Conservation (phyloP, 2,329 filamentous ascomycete genomes). For the Arthroderma uncinatum region DNA sequence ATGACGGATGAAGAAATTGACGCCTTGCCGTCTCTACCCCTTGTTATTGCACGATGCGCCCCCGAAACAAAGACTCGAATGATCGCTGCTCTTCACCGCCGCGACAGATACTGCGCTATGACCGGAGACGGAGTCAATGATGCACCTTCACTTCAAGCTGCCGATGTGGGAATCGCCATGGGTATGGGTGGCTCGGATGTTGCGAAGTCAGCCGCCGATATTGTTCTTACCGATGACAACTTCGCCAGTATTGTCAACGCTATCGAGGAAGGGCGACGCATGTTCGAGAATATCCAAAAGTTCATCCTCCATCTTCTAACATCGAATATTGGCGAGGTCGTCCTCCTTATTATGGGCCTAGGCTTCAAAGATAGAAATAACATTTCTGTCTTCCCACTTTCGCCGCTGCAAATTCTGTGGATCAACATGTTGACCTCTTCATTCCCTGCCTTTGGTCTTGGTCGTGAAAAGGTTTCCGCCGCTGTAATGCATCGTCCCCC, state of each 20-base stretch:
- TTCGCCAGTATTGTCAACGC: conserved; percentile 77
- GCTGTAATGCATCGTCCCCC: conserved; percentile 47
- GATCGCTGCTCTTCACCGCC: conserved; percentile 76
- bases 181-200: conserved; percentile 74
- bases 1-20: conserved; percentile 48
- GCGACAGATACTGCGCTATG: conserved; percentile 69
- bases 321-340: conserved; percentile 48
- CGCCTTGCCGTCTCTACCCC: conserved; percentile 58
- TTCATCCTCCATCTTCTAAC: conserved; percentile 48
- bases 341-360: conserved; percentile 47
- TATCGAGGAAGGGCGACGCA: conserved; percentile 69
- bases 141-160: conserved; percentile 65
- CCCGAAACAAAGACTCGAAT: conserved; percentile 82
- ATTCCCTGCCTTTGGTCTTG: conserved; percentile 50
- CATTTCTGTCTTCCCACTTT: conserved; percentile 48
- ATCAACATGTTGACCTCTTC: conserved; percentile 53
- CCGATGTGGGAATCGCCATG: conserved; percentile 84
- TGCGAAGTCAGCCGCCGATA: conserved; percentile 64
- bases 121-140: conserved; percentile 85
- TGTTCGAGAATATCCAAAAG: conserved; percentile 84
- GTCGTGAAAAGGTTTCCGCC: conserved; percentile 44
- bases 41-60: conserved; percentile 74
- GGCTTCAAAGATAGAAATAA: conserved; percentile 45
- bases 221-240: conserved; percentile 61
- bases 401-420: conserved; percentile 51